Percentiles rank a stretch among this genome's conserved stretches.
phyloP scores from a whole-genome alignment of 192 early-diverging fungal species.

The Dissophora ornata region DNA sequence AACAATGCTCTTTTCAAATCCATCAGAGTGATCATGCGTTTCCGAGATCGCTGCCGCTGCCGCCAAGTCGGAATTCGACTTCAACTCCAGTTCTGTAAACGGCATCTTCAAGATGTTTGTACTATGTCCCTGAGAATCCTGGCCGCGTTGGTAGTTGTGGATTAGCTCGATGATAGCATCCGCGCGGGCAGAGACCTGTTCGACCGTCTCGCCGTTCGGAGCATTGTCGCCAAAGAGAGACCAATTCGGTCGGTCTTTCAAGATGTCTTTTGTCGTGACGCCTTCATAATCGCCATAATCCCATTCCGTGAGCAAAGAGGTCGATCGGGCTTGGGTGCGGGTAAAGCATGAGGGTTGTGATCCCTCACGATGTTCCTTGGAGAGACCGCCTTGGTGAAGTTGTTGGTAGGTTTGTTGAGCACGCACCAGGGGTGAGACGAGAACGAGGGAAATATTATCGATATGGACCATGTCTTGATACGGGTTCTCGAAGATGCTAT shows the following conservation, averaged over 20 bases:
- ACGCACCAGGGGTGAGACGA: conserved; percentile 49
- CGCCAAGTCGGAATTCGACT: background rate
- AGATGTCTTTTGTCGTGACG: conserved; percentile 57
- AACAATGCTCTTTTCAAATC: background rate
- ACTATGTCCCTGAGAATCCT: conserved; percentile 22
- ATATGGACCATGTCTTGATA: conserved; percentile 56
- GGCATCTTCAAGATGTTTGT: conserved; percentile 30
- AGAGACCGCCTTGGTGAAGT: conserved; percentile 12
- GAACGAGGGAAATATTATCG: conserved; percentile 49
- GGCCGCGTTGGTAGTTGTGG: conserved; percentile 41
- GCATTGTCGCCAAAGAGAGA: conserved; percentile 49
- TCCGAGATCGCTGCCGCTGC: background rate
- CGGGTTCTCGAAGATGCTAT: conserved; percentile 56
- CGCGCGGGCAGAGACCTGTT: conserved; percentile 51
- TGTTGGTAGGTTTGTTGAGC: conserved; percentile 57
- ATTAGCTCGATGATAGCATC: conserved; percentile 57
- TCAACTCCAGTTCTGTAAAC: conserved; percentile 26
- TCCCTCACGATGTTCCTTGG: conserved; percentile 3
- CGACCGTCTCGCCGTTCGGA: conserved; percentile 56
- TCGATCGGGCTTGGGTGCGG: conserved; percentile 40
- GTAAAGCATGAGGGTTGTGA: conserved; percentile 29
- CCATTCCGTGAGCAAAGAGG: conserved; percentile 53
- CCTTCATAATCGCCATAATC: conserved; percentile 62
- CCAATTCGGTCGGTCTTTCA: conserved; percentile 43
- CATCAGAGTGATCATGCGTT: background rate